Evolutionary conservation across 1,139 yeast species (phyloP).

Genomic region (Geotrichum siamense): DNA sequence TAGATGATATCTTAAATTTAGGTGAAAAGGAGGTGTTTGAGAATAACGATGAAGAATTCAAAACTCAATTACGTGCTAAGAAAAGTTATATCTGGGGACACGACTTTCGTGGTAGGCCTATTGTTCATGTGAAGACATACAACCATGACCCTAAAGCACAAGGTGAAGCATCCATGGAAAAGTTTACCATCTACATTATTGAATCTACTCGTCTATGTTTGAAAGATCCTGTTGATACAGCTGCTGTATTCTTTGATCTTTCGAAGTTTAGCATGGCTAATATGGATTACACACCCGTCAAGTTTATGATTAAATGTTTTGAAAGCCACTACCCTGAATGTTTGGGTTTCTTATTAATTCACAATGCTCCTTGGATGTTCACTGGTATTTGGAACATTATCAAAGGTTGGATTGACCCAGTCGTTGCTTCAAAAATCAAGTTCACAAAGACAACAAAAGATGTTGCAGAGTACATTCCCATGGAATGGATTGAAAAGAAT

Average conservation of each 20-base stretch:
- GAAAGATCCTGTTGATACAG: constrained; percentile 60
- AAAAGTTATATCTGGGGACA: constrained; percentile 61
- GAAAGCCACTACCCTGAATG: constrained; percentile 89
- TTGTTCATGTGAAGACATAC: constrained; percentile 65
- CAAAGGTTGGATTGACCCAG: constrained; percentile 84
- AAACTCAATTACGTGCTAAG: constrained; percentile 46
- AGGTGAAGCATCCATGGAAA: constrained; percentile 57
- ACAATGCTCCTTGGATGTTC: constrained; percentile 88
- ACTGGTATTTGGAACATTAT: constrained; percentile 79
- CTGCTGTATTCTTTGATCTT: constrained; percentile 68
- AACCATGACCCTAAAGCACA: constrained; percentile 67
- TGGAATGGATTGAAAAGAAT: constrained; percentile 48
- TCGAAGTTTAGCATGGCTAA: constrained; percentile 67
- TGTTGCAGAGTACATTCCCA: constrained; percentile 48
- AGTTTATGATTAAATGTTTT: constrained; percentile 66
- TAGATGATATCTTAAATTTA: constrained; percentile 49
- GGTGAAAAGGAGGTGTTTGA: constrained; percentile 50
- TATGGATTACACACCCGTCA: constrained; percentile 78
- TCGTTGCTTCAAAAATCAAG: constrained; percentile 70
- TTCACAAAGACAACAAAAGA: constrained; percentile 62
- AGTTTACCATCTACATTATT: constrained; percentile 57
- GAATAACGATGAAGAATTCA: constrained; percentile 40
- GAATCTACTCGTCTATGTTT: constrained; percentile 63
- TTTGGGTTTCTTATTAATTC: constrained; percentile 65
- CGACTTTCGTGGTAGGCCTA: constrained; percentile 60